Base-by-base conservation (phyloP, 306 rosid species). In the Begonia loranthoides region DNA sequence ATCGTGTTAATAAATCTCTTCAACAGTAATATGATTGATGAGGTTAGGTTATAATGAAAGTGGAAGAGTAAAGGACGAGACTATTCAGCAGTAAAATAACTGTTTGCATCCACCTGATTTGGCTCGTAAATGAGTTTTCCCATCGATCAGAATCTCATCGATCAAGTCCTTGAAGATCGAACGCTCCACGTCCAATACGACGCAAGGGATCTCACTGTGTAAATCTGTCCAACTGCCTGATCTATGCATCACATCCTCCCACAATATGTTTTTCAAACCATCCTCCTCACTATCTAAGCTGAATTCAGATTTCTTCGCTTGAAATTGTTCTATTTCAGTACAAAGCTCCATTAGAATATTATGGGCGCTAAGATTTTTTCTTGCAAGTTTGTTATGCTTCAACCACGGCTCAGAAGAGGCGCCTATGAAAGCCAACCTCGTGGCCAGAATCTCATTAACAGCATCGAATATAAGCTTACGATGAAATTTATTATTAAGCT, bases 281-380 rank as follows among this genome's bases (percentile, higher is more conserved):
- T 89, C 83, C 61, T 65, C 81, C 61, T 73, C 94, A 17, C 50
- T 67, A 45, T 84, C 78, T 7, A 68, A 36, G 61, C 54, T 12
- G 45, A 1, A 41, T 9, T 12, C 45, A 12, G 10, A 41, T 6
- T 41, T 79, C 79, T 72, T 72, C 58, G 70, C 62, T 74, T 80
- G 87, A 17, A 76, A 50, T 17, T 79, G 81, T 51, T 82, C 95
- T 13, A 82, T 78, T 73, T 79, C 90, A 33, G 57, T 52, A 62
- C 87, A 82, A 50, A 89, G 52, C 57, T 89, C 94, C 73, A 79
- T 89, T 9, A 89, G 86, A 63, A 89, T 81, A 76, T 70, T 85
- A 69, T 82, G 95, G 54, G 90, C 87, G 50, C 63, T 70, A 15
- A 78, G 67, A 50, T 74, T 60, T 63, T 73, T 80, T 83, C 74